phyloP scores from a whole-genome alignment of 129 eudicot genomes.

The Pseudognaphalium luteoalbum region DNA sequence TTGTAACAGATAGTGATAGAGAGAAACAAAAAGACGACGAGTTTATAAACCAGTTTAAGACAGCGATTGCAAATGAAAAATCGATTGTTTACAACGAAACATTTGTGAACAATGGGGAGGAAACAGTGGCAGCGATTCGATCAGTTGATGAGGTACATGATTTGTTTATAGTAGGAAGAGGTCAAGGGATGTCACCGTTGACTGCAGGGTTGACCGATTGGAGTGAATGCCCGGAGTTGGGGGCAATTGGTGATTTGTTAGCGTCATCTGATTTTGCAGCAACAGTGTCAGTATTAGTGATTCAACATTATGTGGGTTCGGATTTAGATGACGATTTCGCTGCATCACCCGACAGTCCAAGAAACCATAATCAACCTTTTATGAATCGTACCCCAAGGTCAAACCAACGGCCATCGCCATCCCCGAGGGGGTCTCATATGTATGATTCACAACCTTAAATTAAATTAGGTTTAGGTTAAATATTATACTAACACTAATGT shows the following conservation, averaged over 20 bases:
- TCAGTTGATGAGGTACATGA: slow-evolving; percentile 60
- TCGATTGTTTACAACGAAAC: slow-evolving; percentile 46
- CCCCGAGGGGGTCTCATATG: slow-evolving; percentile 13
- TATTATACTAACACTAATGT: no score
- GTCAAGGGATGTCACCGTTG: slow-evolving; percentile 68
- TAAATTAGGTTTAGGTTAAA: no score
- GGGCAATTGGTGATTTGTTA: slow-evolving; percentile 81
- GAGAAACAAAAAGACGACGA: slow-evolving; percentile 66
- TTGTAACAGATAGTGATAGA: slow-evolving; percentile 54
- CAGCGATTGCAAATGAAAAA: slow-evolving; percentile 30
- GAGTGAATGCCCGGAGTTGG: slow-evolving; percentile 96
- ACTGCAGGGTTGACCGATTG: slow-evolving; percentile 88
- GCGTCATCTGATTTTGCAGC: slow-evolving; percentile 86
- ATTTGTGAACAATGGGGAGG: slow-evolving; percentile 68
- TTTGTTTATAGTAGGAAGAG: slow-evolving; percentile 78
- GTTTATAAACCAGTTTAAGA: slow-evolving; percentile 52
- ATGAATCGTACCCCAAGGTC: slow-evolving; percentile 21
- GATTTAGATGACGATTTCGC: slow-evolving; percentile 19
- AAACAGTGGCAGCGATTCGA: slow-evolving; percentile 67
- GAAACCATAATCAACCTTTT: slow-evolving; percentile 24
- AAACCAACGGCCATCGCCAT: slow-evolving; percentile 25
- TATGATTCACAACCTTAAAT: not conserved
- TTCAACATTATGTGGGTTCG: slow-evolving; percentile 66
- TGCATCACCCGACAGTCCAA: slow-evolving; percentile 52
- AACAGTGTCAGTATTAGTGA: slow-evolving; percentile 64